These are phyloP conservation scores for Aspergillus haitiensis DNA, from an alignment of 495 filamentous ascomycete genomes.

Conservation along the genomic window DNA sequence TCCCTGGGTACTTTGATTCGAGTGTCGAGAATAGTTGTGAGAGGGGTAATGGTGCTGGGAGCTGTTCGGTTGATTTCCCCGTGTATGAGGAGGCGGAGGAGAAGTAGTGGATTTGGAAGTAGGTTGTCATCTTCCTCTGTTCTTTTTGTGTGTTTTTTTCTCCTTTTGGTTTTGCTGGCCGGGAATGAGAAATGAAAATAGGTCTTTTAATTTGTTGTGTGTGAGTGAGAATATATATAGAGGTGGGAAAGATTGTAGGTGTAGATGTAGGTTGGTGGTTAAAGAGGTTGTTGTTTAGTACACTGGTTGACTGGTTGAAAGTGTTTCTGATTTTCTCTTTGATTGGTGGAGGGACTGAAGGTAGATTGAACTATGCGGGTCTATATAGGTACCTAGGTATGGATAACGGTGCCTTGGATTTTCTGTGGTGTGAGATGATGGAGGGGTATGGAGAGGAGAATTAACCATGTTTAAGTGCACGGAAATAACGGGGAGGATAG, in stretches of 20 bases:
- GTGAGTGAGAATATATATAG: too few species aligned
- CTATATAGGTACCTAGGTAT: too few species aligned
- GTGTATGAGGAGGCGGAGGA: slow-evolving; percentile 76
- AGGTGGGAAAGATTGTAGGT: background rate
- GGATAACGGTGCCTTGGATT: too few species aligned
- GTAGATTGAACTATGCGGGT: too few species aligned
- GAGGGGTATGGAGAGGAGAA: slow-evolving; percentile 5
- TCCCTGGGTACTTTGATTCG: slow-evolving; percentile 81
- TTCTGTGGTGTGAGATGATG: background rate
- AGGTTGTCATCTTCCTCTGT: slow-evolving; percentile 10
- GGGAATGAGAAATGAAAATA: background rate
- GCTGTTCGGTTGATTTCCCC: slow-evolving; percentile 63
- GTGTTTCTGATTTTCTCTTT: too few species aligned
- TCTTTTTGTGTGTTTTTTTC: slow-evolving; percentile 8
- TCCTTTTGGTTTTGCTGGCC: background rate
- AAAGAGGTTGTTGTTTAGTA: too few species aligned
- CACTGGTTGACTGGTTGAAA: too few species aligned
- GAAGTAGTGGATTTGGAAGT: slow-evolving; percentile 85
- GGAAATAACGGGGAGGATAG: too few species aligned
- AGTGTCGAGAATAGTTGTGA: slow-evolving; percentile 64
- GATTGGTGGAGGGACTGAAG: too few species aligned
- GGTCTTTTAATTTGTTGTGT: background rate
- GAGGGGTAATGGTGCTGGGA: slow-evolving; percentile 72
- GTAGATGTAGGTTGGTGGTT: slow-evolving; percentile 1
- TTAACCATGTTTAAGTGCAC: background rate